A percentile compares a stretch with the other conserved stretches of the same genome.
Evolutionary conservation across 2,329 filamentous ascomycete species (phyloP).

Genomic region (Penicillium sp.): DNA sequence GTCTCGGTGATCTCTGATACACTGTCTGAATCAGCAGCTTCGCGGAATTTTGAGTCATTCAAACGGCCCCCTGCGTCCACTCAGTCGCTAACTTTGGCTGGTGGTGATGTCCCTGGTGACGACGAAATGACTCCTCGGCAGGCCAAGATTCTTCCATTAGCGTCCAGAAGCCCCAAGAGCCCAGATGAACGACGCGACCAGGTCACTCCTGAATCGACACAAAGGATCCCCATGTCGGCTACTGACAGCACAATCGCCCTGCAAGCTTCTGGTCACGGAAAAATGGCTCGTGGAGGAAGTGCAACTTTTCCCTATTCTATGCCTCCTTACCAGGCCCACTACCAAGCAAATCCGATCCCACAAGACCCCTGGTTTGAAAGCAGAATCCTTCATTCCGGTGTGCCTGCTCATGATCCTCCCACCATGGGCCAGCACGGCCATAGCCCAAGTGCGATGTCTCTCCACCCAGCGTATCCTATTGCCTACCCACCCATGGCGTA

Average conservation of each 20-base stretch:
- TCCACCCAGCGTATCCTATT: neutral
- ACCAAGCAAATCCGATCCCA: neutral
- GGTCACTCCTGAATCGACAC: neutral
- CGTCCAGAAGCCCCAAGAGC: neutral
- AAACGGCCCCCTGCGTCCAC: neutral
- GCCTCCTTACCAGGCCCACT: neutral
- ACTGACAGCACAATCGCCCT: neutral
- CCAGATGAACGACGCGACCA: neutral
- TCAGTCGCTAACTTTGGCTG: too few relatives aligned
- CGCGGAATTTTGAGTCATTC: neutral
- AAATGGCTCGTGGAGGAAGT: neutral
- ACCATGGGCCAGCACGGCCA: neutral
- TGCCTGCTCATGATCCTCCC: neutral
- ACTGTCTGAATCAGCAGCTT: neutral
- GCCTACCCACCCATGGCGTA: neutral
- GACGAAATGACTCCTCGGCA: neutral
- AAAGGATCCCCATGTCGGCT: neutral
- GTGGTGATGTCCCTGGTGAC: neutral
- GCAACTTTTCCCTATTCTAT: neutral
- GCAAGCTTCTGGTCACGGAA: neutral
- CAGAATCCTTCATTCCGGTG: neutral
- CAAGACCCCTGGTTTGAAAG: neutral
- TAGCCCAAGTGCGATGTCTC: neutral
- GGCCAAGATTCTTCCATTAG: neutral
- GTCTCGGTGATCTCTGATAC: neutral